Evolutionary conservation across 2,329 filamentous ascomycete species (phyloP), one percentile per base, ranked within the genome.

Genomic region (Pseudogymnoascus sp.): DNA sequence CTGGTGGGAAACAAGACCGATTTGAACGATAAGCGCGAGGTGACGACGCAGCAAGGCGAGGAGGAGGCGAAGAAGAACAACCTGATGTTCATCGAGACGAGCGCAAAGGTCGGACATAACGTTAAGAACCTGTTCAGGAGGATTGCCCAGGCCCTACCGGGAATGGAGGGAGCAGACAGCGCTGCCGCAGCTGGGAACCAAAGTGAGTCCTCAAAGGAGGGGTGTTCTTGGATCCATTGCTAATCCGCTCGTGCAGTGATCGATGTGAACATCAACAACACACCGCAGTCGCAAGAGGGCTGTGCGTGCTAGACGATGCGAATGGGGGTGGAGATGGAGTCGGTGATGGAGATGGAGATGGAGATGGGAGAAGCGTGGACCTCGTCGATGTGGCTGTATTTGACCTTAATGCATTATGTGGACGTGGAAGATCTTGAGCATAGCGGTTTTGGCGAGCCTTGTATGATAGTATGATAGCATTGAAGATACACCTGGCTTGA

Each of bases 1-100:
- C 80, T 99, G 56, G 96, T 99, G 40, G 95, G 95, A 69, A 99
- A 99, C 83, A 99, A 99, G 87, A 99, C 95, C 50, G 95, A 99
- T 82, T 78, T 99, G 76, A 96, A 95, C 77, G 95, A 99, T 77
- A 97, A 97, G 84, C 86, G 95, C 63, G 93, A 99, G 78, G 95
- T 99, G 65, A 99, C 93, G 44, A 96, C 92, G 37, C 88, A 90
- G 73, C 93, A 97, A 77, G 95, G 95, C 65, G 95, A 99, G 77
- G 95, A 97, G 71, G 95, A 99, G 79, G 93, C 93, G 46, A 96
- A 96, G 84, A 93, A 93, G 82, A 93, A 96, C 77, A 95, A 95
- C 69, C 81, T 97, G 69, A 97, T 99, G 90, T 99, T 99, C 74
- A 95, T 99, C 71, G 95, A 99, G 82, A 99, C 95, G 62, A 97